These are phyloP conservation scores for Paraleonurus japonicus DNA, from an alignment of 257 asterid species.

Conservation along the genomic window DNA sequence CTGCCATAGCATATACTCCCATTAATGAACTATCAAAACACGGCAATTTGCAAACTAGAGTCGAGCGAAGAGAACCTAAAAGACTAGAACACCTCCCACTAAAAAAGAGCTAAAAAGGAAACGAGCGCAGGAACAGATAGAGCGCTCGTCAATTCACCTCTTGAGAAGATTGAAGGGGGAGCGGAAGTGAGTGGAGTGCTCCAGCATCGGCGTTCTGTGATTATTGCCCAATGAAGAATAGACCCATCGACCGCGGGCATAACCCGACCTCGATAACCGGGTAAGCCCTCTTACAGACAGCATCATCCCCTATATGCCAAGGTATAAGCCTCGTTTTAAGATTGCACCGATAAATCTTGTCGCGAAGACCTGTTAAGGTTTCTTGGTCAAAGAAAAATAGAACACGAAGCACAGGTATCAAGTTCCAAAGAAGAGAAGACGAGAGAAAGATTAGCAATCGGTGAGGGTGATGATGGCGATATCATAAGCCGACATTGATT, in stretches of 20 bases:
- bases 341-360: constrained; percentile 3
- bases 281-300: constrained; percentile 38
- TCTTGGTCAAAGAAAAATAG: constrained; percentile 1
- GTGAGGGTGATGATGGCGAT: constrained; percentile 14
- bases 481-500: constrained; percentile 23
- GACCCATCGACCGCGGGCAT: constrained; percentile 37
- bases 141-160: constrained; percentile 38
- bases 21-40: constrained; percentile 7
- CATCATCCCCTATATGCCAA: constrained; percentile 32
- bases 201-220: constrained; percentile 29
- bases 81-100: background rate
- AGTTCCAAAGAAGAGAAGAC: constrained; percentile 6
- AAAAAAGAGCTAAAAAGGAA: background rate
- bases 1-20: background rate
- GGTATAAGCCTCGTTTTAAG: background rate
- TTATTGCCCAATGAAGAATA: constrained; percentile 25
- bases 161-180: constrained; percentile 36
- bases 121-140: background rate
- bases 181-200: constrained; percentile 36
- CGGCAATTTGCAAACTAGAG: background rate
- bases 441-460: background rate
- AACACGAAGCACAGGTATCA: background rate
- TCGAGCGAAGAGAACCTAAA: background rate
- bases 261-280: constrained; percentile 49
- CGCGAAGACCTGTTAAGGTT: background rate